Conservation (phyloP, 2,329 filamentous ascomycete species). For the Fusarium chaquense region DNA sequence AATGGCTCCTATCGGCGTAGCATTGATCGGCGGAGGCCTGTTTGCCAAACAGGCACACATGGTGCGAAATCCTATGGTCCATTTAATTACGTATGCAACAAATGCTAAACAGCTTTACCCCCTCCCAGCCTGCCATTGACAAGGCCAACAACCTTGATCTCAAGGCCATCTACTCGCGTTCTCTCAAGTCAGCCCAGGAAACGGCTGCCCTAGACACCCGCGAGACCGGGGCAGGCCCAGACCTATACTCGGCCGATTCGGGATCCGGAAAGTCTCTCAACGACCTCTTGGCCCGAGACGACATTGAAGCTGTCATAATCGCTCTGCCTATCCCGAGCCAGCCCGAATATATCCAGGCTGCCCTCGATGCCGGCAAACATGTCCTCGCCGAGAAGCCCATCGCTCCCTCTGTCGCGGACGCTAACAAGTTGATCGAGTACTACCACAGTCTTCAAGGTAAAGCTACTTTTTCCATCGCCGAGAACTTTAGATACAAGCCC, state of each 20-base stretch:
- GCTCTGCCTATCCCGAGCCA: slow-evolving; percentile 73
- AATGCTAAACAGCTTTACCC: slow-evolving; percentile 12
- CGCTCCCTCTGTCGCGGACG: slow-evolving; percentile 66
- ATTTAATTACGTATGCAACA: slow-evolving; percentile 3
- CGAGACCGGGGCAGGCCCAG: slow-evolving; percentile 47
- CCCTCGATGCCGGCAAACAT: slow-evolving; percentile 74
- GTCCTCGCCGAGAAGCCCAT: slow-evolving; percentile 78
- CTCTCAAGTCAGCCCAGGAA: slow-evolving; percentile 66
- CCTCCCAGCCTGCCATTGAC: slow-evolving; percentile 67
- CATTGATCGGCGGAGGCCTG: slow-evolving; percentile 73
- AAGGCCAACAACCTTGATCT: slow-evolving; percentile 63
- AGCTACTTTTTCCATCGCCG: slow-evolving; percentile 71
- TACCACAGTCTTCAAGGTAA: slow-evolving; percentile 46
- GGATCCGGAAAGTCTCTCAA: slow-evolving; percentile 59
- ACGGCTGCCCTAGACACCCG: slow-evolving; percentile 56
- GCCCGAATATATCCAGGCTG: slow-evolving; percentile 68
- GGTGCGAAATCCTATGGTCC: slow-evolving; percentile 50
- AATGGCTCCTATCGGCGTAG: slow-evolving; percentile 62
- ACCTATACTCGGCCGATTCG: slow-evolving; percentile 70
- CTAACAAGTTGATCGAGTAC: slow-evolving; percentile 56
- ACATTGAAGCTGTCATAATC: slow-evolving; percentile 68
- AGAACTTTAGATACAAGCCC: slow-evolving; percentile 77
- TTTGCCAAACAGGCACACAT: slow-evolving; percentile 71
- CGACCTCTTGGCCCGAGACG: slow-evolving; percentile 64
- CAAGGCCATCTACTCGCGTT: slow-evolving; percentile 75